Conservation (phyloP, 2,329 filamentous ascomycete genomes). For the Colletotrichum sp. region DNA sequence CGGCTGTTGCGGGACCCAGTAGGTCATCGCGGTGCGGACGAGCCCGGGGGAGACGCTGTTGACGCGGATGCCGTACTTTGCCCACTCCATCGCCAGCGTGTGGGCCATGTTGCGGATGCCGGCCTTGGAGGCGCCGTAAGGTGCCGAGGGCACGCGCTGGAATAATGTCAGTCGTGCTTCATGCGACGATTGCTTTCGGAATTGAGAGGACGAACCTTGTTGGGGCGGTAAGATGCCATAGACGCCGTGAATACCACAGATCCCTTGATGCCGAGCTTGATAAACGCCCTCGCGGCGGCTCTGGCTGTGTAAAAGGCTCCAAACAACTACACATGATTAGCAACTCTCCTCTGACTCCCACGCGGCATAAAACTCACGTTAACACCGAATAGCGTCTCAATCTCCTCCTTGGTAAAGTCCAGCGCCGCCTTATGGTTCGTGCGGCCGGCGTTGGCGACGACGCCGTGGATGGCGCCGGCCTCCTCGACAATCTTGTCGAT, state of each 20-base stretch:
- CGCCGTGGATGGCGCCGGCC: slow-evolving; percentile 49
- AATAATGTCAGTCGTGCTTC: not conserved
- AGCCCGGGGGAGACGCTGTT: slow-evolving; percentile 52
- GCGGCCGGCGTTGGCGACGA: slow-evolving; percentile 55
- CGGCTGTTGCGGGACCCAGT: slow-evolving; percentile 53
- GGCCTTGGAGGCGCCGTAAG: slow-evolving; percentile 50
- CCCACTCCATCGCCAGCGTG: slow-evolving; percentile 52
- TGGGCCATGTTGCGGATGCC: slow-evolving; percentile 45
- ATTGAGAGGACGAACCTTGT: slow-evolving; percentile 33
- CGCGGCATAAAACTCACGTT: not conserved
- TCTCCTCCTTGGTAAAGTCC: slow-evolving; percentile 39
- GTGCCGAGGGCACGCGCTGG: slow-evolving; percentile 52
- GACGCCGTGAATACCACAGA: slow-evolving; percentile 50
- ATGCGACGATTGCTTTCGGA: rapidly evolving
- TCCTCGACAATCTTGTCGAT: slow-evolving; percentile 48
- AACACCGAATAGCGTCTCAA: slow-evolving; percentile 30
- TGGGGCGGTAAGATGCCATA: slow-evolving; percentile 54
- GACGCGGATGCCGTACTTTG: slow-evolving; percentile 48
- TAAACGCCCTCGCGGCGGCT: slow-evolving; percentile 47
- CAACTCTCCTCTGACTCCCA: not conserved
- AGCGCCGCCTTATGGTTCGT: slow-evolving; percentile 58
- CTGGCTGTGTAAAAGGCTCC: slow-evolving; percentile 53
- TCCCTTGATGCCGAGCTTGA: slow-evolving; percentile 38
- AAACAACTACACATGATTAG: slow-evolving; percentile 46
- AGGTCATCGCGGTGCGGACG: slow-evolving; percentile 50